phyloP scores from a whole-genome alignment of 78 protist species.

The Dictyostelium firmibasis region DNA sequence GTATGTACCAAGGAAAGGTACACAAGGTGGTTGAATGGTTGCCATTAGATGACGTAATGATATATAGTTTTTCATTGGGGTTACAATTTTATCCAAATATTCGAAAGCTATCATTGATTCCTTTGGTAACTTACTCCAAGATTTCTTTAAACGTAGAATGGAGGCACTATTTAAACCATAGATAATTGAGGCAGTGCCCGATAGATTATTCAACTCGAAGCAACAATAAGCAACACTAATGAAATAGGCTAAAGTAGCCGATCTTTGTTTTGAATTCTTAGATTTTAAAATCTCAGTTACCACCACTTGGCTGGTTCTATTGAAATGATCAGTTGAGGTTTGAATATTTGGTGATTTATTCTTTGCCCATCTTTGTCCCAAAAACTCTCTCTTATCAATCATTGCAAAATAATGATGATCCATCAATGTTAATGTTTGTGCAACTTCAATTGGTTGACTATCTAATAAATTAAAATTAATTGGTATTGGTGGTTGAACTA shows the following conservation, averaged over 20 bases:
- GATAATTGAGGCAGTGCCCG: conserved; percentile 47
- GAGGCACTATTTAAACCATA: conserved; percentile 48
- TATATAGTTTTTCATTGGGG: conserved; percentile 70
- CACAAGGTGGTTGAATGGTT: conserved; percentile 75
- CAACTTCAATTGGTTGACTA: conserved; percentile 19
- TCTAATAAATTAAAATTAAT: conserved; percentile 4
- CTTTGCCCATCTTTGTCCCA: conserved; percentile 45
- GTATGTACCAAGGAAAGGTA: conserved; percentile 65
- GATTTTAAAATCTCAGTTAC: conserved; percentile 14
- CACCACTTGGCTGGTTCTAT: conserved; percentile 28
- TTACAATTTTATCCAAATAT: conserved; percentile 45
- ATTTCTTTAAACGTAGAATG: conserved; percentile 30
- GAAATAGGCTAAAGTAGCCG: background rate
- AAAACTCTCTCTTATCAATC: conserved; percentile 67
- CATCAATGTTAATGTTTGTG: conserved; percentile 28
- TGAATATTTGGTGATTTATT: conserved; percentile 68
- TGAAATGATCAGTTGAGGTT: conserved; percentile 40
- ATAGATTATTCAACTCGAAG: conserved; percentile 53
- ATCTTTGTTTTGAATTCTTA: conserved; percentile 36
- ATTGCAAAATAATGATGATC: conserved; percentile 30
- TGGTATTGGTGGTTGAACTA: conserved; percentile 7
- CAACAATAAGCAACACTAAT: conserved; percentile 42
- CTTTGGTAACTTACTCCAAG: conserved; percentile 70
- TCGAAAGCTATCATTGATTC: conserved; percentile 43
- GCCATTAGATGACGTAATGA: conserved; percentile 51